Base-by-base conservation (phyloP, 495 filamentous ascomycete species). In the Massariosphaeria phaeospora region DNA sequence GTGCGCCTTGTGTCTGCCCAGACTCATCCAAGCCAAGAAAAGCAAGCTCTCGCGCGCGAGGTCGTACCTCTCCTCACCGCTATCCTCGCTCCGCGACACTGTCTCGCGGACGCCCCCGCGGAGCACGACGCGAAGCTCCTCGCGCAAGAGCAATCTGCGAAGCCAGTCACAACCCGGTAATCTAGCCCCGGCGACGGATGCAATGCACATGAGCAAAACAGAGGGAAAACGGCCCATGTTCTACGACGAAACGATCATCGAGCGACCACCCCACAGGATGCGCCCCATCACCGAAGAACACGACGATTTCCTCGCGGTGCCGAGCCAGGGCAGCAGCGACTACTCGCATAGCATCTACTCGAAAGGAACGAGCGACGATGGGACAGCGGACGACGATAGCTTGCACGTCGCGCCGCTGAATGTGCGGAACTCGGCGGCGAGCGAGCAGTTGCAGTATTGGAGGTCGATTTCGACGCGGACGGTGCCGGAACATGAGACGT, bases 21-120 rank as follows among this genome's bases (percentile, higher is more conserved):
- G 34, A 15, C 38, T 57, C 10, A 42, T 57, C 23, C 44, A 57
- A 38, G 54, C 54, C 9, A 57, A 57, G 30, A 12, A 38, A n/a
- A 33, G 21, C 2, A 48, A 57, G 18, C 11, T 57, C 36, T 50
- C 10, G 1, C 33, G 13, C 3, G 54, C 46, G 18, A n/a, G 45
- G 3, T 31, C 51, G 3, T 31, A 35, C 26, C 24, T 48, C 18
- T 39, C 43, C 12, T 49, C 54, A 7, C 34, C 44, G 4, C 36
- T 55, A 8, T 46, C 51, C 6, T 23, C 51, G 7, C 27, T 48
- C n/a, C 52, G 42, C 25, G 27, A 35, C 7, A 36, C 27, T 15
- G 25, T 17, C 3, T 8, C 39, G 17, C 20, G 29, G 2, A 42
- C 26, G 2, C 18, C 25, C 12, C 7, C 25, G 3, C 44, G 31